These are phyloP conservation scores for Phytophthora citrophthora DNA, from an alignment of 352 stramenopile genomes.

Conservation along the genomic window DNA sequence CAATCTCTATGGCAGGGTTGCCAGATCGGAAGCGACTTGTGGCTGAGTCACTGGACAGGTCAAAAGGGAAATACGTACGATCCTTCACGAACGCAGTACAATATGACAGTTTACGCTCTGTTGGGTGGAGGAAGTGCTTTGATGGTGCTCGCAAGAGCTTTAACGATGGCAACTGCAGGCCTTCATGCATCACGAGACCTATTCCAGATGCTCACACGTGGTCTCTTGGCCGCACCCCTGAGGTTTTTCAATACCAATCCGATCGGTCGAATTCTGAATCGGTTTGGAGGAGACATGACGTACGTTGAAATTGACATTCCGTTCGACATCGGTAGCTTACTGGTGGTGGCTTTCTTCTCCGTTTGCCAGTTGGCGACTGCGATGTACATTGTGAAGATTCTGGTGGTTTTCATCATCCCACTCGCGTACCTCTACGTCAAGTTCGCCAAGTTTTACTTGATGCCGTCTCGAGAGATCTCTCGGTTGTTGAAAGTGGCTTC, in stretches of 20 bases:
- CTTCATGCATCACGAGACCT: constrained; percentile 52
- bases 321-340: constrained; percentile 36
- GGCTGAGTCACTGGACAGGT: constrained; percentile 45
- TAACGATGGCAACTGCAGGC: constrained; percentile 39
- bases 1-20: constrained; percentile 39
- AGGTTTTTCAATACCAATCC: constrained; percentile 93
- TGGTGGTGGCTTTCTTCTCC: constrained; percentile 71
- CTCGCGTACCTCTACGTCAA: constrained; percentile 83
- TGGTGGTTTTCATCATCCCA: constrained; percentile 78
- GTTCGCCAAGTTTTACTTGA: constrained; percentile 44
- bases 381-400: constrained; percentile 75
- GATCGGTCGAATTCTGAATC: constrained; percentile 87
- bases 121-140: constrained; percentile 25
- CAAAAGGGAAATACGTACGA: constrained; percentile 31
- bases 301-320: constrained; percentile 81
- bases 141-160: constrained; percentile 35
- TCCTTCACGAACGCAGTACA: constrained; percentile 15
- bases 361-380: constrained; percentile 81
- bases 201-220: constrained; percentile 85
- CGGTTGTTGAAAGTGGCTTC: constrained; percentile 43
- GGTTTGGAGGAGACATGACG: constrained; percentile 90
- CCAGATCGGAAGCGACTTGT: constrained; percentile 40
- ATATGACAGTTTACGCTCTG: constrained; percentile 38
- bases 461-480: constrained; percentile 49
- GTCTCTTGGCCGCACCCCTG: constrained; percentile 84